phyloP scores from a whole-genome alignment of 208 protist genomes.

The Naegleria fowleri region DNA sequence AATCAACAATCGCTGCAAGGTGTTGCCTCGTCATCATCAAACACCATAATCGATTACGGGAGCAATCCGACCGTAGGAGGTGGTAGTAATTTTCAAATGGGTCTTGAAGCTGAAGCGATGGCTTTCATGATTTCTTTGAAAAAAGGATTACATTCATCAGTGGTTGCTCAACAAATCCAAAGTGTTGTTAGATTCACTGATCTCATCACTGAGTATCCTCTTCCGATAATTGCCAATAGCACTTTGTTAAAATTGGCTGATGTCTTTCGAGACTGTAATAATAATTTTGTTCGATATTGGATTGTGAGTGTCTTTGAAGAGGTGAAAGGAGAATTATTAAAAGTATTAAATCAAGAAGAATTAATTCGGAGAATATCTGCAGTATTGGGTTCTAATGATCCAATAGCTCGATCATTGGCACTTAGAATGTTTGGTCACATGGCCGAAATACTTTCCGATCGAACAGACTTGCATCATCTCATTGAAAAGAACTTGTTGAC shows the following conservation, averaged over 20 bases:
- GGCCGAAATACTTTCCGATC: conserved; percentile 11
- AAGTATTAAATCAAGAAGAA: conserved; percentile 18
- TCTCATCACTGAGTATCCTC: background rate
- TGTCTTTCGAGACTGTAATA: background rate
- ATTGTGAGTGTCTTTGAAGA: background rate
- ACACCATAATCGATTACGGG: too few species aligned
- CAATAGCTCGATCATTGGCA: conserved; percentile 13
- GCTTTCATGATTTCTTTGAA: background rate
- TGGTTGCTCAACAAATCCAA: background rate
- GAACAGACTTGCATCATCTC: background rate
- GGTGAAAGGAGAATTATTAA: background rate
- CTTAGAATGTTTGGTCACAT: background rate
- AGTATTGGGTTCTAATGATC: conserved; percentile 22
- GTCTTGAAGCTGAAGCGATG: conserved; percentile 12
- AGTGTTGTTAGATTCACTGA: conserved; percentile 18
- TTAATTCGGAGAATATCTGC: background rate
- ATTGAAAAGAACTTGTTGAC: background rate
- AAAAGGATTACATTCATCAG: background rate
- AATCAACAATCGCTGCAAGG: too few species aligned
- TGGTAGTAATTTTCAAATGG: background rate
- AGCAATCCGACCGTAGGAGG: too few species aligned
- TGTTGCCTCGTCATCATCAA: too few species aligned
- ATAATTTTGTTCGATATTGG: conserved; percentile 27
- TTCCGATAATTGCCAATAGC: background rate
- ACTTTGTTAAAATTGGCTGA: conserved; percentile 9